phyloP scores from a whole-genome alignment of 176 grass and related monocot genomes.

The Saccharum officinarum region DNA sequence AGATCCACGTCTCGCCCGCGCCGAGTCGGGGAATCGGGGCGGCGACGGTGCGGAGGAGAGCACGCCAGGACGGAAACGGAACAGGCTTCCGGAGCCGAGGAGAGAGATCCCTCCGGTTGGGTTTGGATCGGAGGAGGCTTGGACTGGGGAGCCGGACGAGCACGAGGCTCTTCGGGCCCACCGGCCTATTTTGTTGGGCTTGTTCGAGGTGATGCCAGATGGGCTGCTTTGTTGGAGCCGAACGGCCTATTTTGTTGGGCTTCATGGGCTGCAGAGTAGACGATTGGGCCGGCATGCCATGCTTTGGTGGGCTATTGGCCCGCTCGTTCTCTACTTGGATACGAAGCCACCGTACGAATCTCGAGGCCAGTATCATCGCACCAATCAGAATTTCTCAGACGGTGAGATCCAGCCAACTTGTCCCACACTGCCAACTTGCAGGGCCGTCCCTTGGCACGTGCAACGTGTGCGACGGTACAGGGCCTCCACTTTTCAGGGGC shows the following conservation, averaged over 20 bases:
- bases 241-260: background rate
- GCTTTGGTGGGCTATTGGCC: background rate
- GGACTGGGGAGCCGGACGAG: background rate
- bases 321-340: background rate
- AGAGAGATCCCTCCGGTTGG: background rate
- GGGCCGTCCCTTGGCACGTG: too few relatives aligned
- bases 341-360: too few relatives aligned
- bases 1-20: conserved; percentile 27
- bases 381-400: too few relatives aligned
- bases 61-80: background rate
- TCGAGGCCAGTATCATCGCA: too few relatives aligned
- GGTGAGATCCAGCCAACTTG: background rate
- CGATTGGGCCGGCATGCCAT: background rate
- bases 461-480: too few relatives aligned
- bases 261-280: background rate
- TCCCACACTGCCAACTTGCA: too few relatives aligned
- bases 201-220: background rate
- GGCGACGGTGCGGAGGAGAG: background rate
- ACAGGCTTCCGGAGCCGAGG: background rate
- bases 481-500: too few relatives aligned
- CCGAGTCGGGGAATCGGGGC: background rate
- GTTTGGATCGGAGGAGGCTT: background rate
- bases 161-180: background rate
- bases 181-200: background rate
- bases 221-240: background rate